Percentiles rank a stretch among this genome's conserved stretches.
These are phyloP conservation scores for Globisporangium echinulatum DNA, from an alignment of 352 stramenopile genomes.

Conservation along the genomic window DNA sequence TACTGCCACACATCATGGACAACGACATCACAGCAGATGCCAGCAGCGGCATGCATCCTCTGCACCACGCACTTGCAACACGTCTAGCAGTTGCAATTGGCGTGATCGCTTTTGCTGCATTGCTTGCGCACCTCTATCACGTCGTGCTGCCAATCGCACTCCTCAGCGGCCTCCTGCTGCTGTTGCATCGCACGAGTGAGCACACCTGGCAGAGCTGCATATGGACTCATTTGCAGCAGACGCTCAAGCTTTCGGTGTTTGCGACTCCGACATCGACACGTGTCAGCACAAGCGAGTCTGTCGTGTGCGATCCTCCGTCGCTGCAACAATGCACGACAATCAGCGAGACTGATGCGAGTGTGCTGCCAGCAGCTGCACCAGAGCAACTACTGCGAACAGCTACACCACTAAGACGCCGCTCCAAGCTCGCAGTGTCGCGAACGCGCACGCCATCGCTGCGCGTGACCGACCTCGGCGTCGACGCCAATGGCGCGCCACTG, in stretches of 20 bases:
- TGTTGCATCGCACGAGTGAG: not conserved
- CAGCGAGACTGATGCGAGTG: not conserved
- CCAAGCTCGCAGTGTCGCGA: constrained; percentile 1
- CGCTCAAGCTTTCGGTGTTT: not conserved
- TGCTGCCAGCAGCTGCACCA: not conserved
- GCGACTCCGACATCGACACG: not conserved
- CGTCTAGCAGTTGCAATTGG: not conserved
- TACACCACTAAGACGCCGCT: constrained; percentile 1
- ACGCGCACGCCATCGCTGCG: constrained; percentile 9
- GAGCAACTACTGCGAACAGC: not conserved
- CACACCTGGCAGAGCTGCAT: not conserved
- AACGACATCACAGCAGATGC: no score
- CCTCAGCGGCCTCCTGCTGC: not conserved
- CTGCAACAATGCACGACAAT: no score
- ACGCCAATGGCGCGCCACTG: constrained; percentile 8
- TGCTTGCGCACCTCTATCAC: constrained; percentile 5
- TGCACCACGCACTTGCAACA: not conserved
- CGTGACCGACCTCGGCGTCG: constrained; percentile 12
- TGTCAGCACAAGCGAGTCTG: not conserved
- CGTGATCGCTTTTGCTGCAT: constrained; percentile 2
- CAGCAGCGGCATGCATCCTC: not conserved
- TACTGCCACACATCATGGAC: no score
- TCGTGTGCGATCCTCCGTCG: not conserved
- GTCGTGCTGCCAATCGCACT: constrained; percentile 1
- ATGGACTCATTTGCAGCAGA: constrained; percentile 4